These are phyloP conservation scores for Talaromyces sp. DNA, from an alignment of 2,329 filamentous ascomycete genomes.

Conservation along the genomic window DNA sequence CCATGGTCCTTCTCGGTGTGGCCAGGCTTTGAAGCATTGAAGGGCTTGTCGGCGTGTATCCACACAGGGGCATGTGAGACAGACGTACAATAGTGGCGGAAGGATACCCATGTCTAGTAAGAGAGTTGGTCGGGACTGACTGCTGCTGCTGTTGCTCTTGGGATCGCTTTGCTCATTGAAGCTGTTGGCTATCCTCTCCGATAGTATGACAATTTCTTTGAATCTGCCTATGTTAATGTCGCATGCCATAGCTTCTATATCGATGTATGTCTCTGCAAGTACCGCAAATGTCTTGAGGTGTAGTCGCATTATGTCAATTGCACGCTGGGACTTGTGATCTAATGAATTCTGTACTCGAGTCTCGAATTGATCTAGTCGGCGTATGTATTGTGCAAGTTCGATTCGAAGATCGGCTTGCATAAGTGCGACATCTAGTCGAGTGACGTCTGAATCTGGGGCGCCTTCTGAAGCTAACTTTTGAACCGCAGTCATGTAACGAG, in stretches of 20 bases:
- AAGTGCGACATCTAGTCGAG: background rate
- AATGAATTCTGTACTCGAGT: background rate
- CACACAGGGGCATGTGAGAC: constrained; percentile 32
- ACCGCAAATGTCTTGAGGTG: constrained; percentile 18
- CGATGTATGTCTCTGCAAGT: constrained; percentile 21
- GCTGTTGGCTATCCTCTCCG: constrained; percentile 8
- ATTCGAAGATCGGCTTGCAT: background rate
- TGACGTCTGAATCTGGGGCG: background rate
- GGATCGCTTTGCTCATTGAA: constrained; percentile 6
- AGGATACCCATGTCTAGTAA: constrained; percentile 33
- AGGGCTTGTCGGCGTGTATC: constrained; percentile 31
- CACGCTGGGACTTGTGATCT: constrained; percentile 18
- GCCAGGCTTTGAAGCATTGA: constrained; percentile 27
- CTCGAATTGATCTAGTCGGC: constrained; percentile 1
- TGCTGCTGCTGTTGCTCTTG: background rate
- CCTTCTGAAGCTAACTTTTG: background rate
- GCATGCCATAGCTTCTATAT: constrained; percentile 14
- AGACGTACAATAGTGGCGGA: constrained; percentile 35
- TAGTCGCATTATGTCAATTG: constrained; percentile 23
- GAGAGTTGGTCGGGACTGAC: constrained; percentile 21
- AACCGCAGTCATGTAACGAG: background rate
- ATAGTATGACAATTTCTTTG: background rate
- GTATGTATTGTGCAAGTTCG: background rate
- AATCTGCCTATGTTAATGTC: constrained; percentile 18
- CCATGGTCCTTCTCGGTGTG: constrained; percentile 38